These are phyloP conservation scores for Colletotrichum coccodes DNA, from an alignment of 2,329 filamentous ascomycete species.

Conservation along the genomic window DNA sequence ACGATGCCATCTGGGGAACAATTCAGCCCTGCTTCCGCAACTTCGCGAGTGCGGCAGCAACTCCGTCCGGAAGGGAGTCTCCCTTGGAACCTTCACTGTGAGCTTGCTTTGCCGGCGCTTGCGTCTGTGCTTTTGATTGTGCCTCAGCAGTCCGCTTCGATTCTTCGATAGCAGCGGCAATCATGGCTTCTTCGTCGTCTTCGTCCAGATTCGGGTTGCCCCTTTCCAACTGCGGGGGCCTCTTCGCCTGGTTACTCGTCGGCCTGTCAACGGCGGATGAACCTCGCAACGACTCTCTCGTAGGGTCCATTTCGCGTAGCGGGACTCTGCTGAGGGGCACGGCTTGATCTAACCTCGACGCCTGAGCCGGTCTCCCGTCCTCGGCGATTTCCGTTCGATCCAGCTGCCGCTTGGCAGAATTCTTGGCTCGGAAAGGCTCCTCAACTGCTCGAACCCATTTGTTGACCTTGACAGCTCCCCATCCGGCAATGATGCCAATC, in stretches of 20 bases:
- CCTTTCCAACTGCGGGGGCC: slow-evolving; percentile 47
- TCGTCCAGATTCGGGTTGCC: slow-evolving; percentile 53
- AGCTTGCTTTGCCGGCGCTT: slow-evolving; percentile 34
- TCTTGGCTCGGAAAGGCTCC: slow-evolving; percentile 84
- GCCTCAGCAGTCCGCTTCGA: slow-evolving; percentile 51
- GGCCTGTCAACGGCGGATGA: slow-evolving; percentile 34
- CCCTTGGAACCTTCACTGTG: slow-evolving; percentile 38
- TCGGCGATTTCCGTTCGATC: slow-evolving; percentile 38
- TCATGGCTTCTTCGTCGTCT: slow-evolving; percentile 60
- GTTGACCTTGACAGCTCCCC: slow-evolving; percentile 95
- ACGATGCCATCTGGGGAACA: background rate
- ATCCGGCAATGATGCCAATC: slow-evolving; percentile 85
- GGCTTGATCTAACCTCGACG: slow-evolving; percentile 48
- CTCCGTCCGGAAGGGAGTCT: slow-evolving; percentile 63
- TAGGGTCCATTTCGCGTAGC: slow-evolving; percentile 50
- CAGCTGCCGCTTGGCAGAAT: slow-evolving; percentile 65
- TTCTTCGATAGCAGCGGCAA: slow-evolving; percentile 58
- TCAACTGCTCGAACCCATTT: slow-evolving; percentile 84
- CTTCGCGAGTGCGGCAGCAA: slow-evolving; percentile 70
- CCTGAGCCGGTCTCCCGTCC: slow-evolving; percentile 37
- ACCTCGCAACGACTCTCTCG: slow-evolving; percentile 33
- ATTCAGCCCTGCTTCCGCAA: slow-evolving; percentile 57
- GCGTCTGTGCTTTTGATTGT: slow-evolving; percentile 32
- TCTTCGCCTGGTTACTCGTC: slow-evolving; percentile 21
- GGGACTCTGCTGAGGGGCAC: slow-evolving; percentile 52